Percentiles rank a stretch among this genome's conserved stretches.
Conservation (phyloP, 176 grass and related monocot genomes). For the Cenchrus fungigraminus region DNA sequence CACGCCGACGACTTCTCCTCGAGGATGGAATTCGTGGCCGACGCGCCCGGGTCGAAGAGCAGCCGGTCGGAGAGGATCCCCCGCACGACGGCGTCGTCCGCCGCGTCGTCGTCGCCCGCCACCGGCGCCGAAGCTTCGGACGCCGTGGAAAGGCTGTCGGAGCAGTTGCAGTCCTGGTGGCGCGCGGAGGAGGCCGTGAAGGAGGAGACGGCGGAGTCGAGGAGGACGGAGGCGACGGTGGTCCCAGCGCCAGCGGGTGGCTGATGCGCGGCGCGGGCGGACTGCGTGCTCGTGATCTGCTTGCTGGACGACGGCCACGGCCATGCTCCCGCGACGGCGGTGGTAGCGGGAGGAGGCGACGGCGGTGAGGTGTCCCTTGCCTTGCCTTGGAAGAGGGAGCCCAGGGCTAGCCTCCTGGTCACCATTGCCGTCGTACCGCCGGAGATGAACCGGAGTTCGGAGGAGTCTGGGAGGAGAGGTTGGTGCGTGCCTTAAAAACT, state of each 20-base stretch:
- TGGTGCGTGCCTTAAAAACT: conserved; percentile 40
- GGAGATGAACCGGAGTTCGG: not conserved
- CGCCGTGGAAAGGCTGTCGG: conserved; percentile 58
- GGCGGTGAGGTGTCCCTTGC: conserved; percentile 30
- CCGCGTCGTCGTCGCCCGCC: not conserved
- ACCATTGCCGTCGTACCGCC: conserved; percentile 47
- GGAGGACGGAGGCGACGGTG: conserved; percentile 57
- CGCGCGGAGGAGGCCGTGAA: conserved; percentile 63
- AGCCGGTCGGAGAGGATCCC: conserved; percentile 65
- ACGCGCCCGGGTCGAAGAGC: conserved; percentile 63
- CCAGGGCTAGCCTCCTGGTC: conserved; percentile 42
- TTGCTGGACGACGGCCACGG: conserved; percentile 71
- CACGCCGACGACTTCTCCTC: not conserved
- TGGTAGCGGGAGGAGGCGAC: not conserved
- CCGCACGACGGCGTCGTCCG: conserved; percentile 47
- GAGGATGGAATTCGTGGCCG: conserved; percentile 66
- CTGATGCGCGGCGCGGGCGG: conserved; percentile 19
- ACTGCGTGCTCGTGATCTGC: conserved; percentile 43
- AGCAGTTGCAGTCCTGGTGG: conserved; percentile 41
- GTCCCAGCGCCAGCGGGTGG: conserved; percentile 17
- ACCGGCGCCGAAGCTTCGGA: conserved; percentile 42
- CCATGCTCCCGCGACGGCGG: conserved; percentile 25
- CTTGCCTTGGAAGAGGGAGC: conserved; percentile 58
- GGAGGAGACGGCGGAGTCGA: conserved; percentile 63
- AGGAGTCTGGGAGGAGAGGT: not conserved